These are phyloP conservation scores for Microsporum canis DNA, from an alignment of 2,329 filamentous ascomycete genomes.

Conservation along the genomic window DNA sequence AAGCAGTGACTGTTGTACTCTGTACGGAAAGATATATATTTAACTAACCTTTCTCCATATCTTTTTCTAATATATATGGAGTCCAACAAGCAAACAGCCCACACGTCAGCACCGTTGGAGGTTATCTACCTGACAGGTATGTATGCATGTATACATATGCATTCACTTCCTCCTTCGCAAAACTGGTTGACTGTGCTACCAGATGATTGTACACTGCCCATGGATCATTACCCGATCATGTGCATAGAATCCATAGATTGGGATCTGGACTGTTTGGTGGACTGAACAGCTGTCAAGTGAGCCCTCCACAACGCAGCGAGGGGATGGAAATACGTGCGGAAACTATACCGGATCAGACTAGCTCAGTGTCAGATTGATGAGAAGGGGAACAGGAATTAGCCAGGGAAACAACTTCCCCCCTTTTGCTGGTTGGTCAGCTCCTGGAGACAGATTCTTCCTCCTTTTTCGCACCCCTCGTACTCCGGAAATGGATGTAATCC, in stretches of 20 bases:
- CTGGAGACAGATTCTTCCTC: background rate
- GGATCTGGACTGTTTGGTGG: conserved; percentile 1
- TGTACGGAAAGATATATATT: background rate
- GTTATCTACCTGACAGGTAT: background rate
- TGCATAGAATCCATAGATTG: background rate
- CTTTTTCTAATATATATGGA: background rate
- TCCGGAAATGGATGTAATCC: background rate
- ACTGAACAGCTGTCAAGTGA: conserved; percentile 4
- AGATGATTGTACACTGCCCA: background rate
- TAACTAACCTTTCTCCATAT: background rate
- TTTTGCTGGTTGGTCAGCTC: background rate
- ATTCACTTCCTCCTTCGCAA: background rate
- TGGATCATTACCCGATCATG: background rate
- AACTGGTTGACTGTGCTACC: background rate
- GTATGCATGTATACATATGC: background rate
- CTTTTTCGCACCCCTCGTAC: background rate
- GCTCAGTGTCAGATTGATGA: conserved; percentile 1
- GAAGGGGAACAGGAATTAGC: background rate
- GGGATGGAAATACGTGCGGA: background rate
- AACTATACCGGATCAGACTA: background rate
- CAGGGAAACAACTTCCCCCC: background rate
- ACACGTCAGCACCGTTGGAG: background rate
- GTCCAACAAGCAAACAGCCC: background rate
- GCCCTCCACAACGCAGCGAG: background rate
- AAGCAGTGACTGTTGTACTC: background rate